Evolutionary conservation across 225 moss, liverwort and hornwort genomes (phyloP).

Genomic region (Thuidium tamariscinum): DNA sequence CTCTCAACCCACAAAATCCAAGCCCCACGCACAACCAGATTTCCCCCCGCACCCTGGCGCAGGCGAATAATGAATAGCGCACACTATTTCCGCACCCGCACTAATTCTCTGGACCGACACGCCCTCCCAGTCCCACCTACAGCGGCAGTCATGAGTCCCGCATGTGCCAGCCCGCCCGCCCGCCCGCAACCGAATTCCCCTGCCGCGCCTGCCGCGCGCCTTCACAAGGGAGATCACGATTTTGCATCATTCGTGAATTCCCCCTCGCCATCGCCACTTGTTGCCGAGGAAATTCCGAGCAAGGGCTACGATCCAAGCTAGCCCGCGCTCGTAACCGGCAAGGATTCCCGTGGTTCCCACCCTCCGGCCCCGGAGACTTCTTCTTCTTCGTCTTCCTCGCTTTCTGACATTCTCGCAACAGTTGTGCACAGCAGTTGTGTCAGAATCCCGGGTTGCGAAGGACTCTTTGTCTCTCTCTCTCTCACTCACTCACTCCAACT

Average conservation of each 20-base stretch:
- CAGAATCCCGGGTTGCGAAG: not conserved
- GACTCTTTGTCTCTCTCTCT: not conserved
- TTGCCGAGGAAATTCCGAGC: not conserved
- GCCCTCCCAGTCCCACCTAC: not conserved
- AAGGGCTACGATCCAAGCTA: too few relatives aligned
- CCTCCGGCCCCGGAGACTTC: not conserved
- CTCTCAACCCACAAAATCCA: not conserved
- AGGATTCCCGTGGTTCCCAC: not conserved
- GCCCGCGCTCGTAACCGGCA: not conserved
- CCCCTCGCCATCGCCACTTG: not conserved
- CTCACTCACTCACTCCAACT: not conserved
- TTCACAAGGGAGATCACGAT: not conserved
- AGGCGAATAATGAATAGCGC: not conserved
- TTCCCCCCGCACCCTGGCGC: not conserved
- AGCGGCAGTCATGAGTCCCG: slow-evolving; percentile 5
- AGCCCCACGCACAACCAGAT: not conserved
- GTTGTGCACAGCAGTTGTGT: not conserved
- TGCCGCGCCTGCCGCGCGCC: not conserved
- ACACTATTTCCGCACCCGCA: not conserved
- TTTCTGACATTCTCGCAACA: not conserved
- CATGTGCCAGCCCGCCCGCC: not conserved
- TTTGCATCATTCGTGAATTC: not conserved
- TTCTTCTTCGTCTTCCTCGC: not conserved
- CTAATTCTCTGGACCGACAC: not conserved
- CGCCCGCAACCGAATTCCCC: not conserved